Base-by-base conservation (phyloP, 2,329 filamentous ascomycete species). In the Trichoderma harzianum region DNA sequence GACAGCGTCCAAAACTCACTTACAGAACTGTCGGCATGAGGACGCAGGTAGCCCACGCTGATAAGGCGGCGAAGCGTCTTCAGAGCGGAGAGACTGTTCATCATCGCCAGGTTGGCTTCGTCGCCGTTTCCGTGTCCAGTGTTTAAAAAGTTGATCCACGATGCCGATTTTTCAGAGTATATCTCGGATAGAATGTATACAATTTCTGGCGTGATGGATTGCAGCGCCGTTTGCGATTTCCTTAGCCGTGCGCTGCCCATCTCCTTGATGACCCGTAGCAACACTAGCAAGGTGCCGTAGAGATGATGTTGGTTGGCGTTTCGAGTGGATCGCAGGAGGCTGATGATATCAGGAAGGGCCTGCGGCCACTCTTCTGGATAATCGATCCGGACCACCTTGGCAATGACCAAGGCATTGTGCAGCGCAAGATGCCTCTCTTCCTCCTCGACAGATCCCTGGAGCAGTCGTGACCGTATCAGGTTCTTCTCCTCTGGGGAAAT, bases 201-300 rank as follows among this genome's bases (percentile, higher is more conserved):
- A 26, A 98, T 88, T 79, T 97, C 94, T 0, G 95, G 93, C 0
- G 94, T 90, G 34, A 93, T 87, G 1, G 90, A 89, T 76, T 97
- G 92, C 18, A 99, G 84, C 47, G 90, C 92, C 1, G 91, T 90
- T 77, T 95, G 90, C 0, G 92, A 94, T 74, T 89, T 89, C 70
- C 90, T 87, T 62, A 98, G 82, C 57, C 94, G 88, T 3, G 92
- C 95, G 0, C 93, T 95, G 0, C 93, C 91, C 7, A 98, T 85
- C 80, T 98, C 96, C 82, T 98, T 99, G 78, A 97, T 90, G 32
- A 97, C 90, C 62, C 95, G 92, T 16, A 98, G 85, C 12, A 98
- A 84, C 14, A 97, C 90, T 67, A 93, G 86, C 57, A 98, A 86
- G 8, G 90, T 88, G 62, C 94, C 90, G 28, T 89, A 86, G 3